A percentile compares a stretch with the other conserved stretches of the same genome.
phyloP scores from a whole-genome alignment of 805 yeast species.

The Millerago galiae region DNA sequence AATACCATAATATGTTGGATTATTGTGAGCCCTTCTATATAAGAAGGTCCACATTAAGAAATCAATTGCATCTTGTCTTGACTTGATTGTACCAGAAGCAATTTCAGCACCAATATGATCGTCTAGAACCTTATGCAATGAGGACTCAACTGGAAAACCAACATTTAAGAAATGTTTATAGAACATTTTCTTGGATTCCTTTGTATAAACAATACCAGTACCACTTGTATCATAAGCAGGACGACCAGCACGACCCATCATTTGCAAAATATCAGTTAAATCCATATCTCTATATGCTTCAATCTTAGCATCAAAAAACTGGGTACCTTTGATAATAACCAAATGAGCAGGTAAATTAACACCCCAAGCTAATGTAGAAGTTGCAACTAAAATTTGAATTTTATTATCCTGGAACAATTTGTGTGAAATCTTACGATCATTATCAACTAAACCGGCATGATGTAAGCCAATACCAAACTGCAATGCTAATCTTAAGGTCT shows the following conservation, averaged over 20 bases:
- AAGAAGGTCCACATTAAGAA: constrained; percentile 96
- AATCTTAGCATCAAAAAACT: constrained; percentile 85
- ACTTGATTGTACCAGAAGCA: constrained; percentile 90
- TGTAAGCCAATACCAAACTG: constrained; percentile 85
- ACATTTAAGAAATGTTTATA: constrained; percentile 83
- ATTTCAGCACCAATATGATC: constrained; percentile 97
- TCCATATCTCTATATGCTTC: constrained; percentile 95
- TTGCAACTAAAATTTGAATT: constrained; percentile 83
- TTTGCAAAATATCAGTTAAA: constrained; percentile 92
- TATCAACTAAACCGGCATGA: constrained; percentile 93
- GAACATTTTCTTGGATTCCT: constrained; percentile 75
- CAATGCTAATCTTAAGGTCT: constrained; percentile 75
- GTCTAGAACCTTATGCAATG: constrained; percentile 66
- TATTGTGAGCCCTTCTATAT: constrained; percentile 86
- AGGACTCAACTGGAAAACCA: constrained; percentile 94
- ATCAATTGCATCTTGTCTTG: constrained; percentile 86
- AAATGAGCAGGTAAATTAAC: constrained; percentile 97
- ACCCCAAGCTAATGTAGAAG: constrained; percentile 99
- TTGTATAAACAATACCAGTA: constrained; percentile 85
- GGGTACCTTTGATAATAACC: constrained; percentile 94
- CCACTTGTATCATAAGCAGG: constrained; percentile 94
- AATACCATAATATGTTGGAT: constrained; percentile 87
- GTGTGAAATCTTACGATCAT: constrained; percentile 86
- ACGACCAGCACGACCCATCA: constrained; percentile 99
- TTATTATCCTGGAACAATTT: constrained; percentile 79